Evolutionary conservation across 1,284 basidiomycete species (phyloP), one percentile per base, ranked within the genome.

Genomic region (Boletus semigastroideus): DNA sequence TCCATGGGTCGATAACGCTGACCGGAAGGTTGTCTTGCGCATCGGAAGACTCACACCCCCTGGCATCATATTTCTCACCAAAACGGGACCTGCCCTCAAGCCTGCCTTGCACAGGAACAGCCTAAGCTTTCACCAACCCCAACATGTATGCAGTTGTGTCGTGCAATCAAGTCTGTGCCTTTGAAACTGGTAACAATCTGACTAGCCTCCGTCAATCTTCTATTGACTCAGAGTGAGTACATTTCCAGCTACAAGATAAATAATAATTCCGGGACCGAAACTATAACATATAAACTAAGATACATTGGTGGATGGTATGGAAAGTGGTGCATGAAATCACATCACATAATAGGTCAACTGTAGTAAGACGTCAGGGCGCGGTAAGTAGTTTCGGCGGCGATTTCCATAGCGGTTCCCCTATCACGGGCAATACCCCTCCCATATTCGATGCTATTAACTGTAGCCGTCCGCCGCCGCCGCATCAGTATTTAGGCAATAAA

Each of bases 361-460:
- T 46, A 27, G 33, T 64, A 48, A 20, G 62, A 40, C 16, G 61
- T 50, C 42, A 65, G 25, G 13, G 63, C 63, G 19, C 56, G 58
- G 47, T 59, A 67, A 12, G 63, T 62, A 19, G 48, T 46, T 52
- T 69, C 65, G 16, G 64, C 67, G 39, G 64, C 64, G 8, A 50
- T 34, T 48, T 70, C 68, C 68, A 69, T 70, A n/a, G 64, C 64
- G 20, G 51, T 54, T 28, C 66, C 64, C 27, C 65, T 66, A 40
- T 69, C 63, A 19, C 67, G 55, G 33, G 63, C 64, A 8, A 55
- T 34, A 1, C 64, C 64, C n/a, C 52, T 54, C n/a, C 64, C 64
- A 40, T 70, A 65, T 48, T 70, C 68, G 20, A 69, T 14, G 16
- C 55, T 57, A 34, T 66, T 60, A 27, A 66, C 64, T 70, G 28